phyloP scores from a whole-genome alignment of 1,284 basidiomycete species.

The Tilletia walkeri region DNA sequence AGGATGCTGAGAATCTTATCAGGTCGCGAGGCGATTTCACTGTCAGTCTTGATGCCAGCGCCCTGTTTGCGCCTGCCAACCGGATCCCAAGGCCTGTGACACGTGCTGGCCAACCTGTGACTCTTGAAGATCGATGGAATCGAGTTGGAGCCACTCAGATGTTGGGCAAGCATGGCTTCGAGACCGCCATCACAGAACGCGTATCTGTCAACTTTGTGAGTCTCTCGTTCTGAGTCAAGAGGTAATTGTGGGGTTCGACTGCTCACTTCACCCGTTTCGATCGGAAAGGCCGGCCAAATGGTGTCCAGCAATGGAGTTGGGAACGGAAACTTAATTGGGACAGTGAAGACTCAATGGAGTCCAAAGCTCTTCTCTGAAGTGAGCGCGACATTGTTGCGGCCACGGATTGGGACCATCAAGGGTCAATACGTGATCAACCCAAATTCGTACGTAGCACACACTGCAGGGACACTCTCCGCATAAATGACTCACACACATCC shows the following conservation, averaged over 20 bases:
- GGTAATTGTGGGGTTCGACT: too few species aligned
- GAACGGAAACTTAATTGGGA: slow-evolving; percentile 63
- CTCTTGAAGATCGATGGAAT: slow-evolving; percentile 31
- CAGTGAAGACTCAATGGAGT: slow-evolving; percentile 67
- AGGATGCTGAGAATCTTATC: slow-evolving; percentile 60
- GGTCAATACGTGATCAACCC: slow-evolving; percentile 59
- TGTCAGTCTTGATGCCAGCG: slow-evolving; percentile 45
- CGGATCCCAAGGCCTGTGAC: slow-evolving; percentile 60
- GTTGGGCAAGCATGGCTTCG: slow-evolving; percentile 51
- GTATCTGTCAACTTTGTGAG: slow-evolving; percentile 30
- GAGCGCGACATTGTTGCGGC: slow-evolving; percentile 57
- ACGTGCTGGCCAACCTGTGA: slow-evolving; percentile 55
- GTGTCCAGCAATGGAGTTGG: slow-evolving; percentile 56
- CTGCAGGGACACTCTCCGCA: too few species aligned
- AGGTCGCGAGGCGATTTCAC: slow-evolving; percentile 60
- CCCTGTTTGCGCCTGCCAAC: slow-evolving; percentile 40
- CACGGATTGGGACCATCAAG: slow-evolving; percentile 57
- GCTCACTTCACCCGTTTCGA: too few species aligned
- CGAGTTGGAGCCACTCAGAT: slow-evolving; percentile 41
- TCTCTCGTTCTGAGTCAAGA: neutral
- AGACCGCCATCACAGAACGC: slow-evolving; percentile 37
- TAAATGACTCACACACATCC: neutral
- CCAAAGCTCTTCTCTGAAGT: slow-evolving; percentile 59
- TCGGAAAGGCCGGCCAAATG: slow-evolving; percentile 53
- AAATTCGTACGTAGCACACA: slow-evolving; percentile 53